Conservation (phyloP, 73 alveolate genomes). For the Paramecium bursaria region DNA sequence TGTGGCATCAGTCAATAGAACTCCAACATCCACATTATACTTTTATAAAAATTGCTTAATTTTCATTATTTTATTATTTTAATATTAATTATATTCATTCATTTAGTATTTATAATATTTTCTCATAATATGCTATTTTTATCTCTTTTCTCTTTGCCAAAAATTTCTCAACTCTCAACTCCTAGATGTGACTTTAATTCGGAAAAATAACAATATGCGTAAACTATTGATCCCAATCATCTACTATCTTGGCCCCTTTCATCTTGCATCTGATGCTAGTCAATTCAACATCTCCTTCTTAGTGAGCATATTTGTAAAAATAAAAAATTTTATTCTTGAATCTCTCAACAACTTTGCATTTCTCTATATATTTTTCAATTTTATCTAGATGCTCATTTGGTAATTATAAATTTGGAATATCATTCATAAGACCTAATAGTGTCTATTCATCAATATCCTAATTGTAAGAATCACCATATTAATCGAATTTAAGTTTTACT, state of each 20-base stretch:
- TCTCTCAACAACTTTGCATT: not conserved
- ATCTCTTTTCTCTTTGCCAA: no score
- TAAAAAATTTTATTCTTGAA: constrained; percentile 1
- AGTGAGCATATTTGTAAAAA: not conserved
- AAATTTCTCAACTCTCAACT: no score
- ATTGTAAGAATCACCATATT: constrained; percentile 56
- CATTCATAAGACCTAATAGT: constrained; percentile 16
- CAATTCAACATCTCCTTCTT: constrained; percentile 1
- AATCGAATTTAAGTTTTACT: constrained; percentile 33
- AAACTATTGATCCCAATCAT: not conserved
- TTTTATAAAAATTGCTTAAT: no score
- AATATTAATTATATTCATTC: no score
- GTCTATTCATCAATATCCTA: constrained; percentile 57
- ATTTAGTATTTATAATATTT: no score
- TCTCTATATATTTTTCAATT: not conserved
- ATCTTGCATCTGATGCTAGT: constrained; percentile 1
- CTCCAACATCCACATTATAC: no score
- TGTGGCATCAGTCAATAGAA: constrained; percentile 45
- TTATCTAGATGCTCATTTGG: not conserved
- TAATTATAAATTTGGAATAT: not conserved
- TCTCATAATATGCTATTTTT: no score
- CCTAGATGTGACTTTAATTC: not conserved
- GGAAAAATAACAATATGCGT: constrained; percentile 4
- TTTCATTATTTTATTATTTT: no score
- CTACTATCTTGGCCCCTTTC: constrained; percentile 3